These are phyloP conservation scores for Styphnolobium japonicum DNA, from an alignment of 306 rosid species.

Conservation along the genomic window DNA sequence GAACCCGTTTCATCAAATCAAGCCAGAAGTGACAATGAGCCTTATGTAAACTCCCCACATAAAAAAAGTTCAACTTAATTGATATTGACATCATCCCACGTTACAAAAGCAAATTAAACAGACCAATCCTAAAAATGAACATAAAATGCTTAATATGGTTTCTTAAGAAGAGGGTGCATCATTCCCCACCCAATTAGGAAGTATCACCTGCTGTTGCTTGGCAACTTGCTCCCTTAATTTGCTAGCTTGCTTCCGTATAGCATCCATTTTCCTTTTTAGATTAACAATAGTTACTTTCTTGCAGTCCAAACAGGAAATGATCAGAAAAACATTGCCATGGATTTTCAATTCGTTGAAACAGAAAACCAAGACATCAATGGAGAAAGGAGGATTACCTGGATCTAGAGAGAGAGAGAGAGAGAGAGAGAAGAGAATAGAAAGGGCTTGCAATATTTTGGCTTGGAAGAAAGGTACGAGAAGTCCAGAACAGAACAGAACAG, in stretches of 20 bases:
- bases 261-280: constrained; percentile 49
- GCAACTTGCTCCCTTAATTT: constrained; percentile 92
- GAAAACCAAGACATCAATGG: not conserved
- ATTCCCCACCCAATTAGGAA: no score
- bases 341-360: not conserved
- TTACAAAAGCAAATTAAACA: constrained; percentile 18
- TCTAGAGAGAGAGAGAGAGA: constrained; percentile 18
- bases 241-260: constrained; percentile 87
- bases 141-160: no score
- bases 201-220: constrained; percentile 88
- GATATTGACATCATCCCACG: not conserved
- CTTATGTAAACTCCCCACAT: not conserved
- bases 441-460: no score
- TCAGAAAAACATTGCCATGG: not conserved
- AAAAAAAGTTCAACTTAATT: not conserved
- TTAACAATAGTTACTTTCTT: constrained; percentile 11
- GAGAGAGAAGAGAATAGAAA: not conserved
- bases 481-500: no score
- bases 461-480: no score
- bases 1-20: constrained; percentile 17
- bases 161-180: no score
- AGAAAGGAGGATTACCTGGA: constrained; percentile 20
- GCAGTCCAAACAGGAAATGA: constrained; percentile 11
- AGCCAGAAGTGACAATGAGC: not conserved
- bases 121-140: not conserved